These are phyloP conservation scores for Chondrus crispus DNA, from an alignment of 23 red algal genomes.

Conservation along the genomic window DNA sequence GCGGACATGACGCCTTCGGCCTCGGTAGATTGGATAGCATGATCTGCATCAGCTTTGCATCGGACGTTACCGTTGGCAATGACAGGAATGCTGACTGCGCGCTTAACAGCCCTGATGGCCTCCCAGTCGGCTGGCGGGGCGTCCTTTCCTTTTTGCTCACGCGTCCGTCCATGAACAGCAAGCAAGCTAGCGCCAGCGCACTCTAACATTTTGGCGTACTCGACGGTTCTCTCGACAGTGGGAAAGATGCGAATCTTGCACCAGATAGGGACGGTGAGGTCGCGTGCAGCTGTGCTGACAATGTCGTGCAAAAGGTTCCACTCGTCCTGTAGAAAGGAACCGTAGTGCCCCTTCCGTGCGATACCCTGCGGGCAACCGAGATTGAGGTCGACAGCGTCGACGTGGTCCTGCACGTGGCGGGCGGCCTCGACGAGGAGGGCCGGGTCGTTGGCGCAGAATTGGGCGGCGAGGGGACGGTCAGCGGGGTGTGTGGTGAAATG, in stretches of 20 bases:
- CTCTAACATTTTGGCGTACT: constrained; percentile 89
- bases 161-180: constrained; percentile 93
- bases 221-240: constrained; percentile 58
- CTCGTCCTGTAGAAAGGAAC: constrained; percentile 93
- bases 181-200: constrained; percentile 83
- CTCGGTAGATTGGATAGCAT: constrained; percentile 61
- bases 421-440: constrained; percentile 71
- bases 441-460: constrained; percentile 87
- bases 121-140: constrained; percentile 80
- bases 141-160: constrained; percentile 87
- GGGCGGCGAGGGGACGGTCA: constrained; percentile 86
- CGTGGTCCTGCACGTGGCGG: constrained; percentile 32
- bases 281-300: constrained; percentile 36
- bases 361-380: constrained; percentile 98
- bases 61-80: constrained; percentile 92
- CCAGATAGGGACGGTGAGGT: constrained; percentile 83
- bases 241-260: constrained; percentile 95
- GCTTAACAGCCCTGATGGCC: constrained; percentile 68
- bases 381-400: constrained; percentile 92
- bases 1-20: constrained; percentile 87
- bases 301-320: constrained; percentile 57
- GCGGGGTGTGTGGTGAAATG: constrained; percentile 71
- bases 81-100: constrained; percentile 82
- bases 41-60: constrained; percentile 63
- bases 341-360: constrained; percentile 84